phyloP scores from a whole-genome alignment of 192 early-diverging fungal species.

The Endogone sp. region DNA sequence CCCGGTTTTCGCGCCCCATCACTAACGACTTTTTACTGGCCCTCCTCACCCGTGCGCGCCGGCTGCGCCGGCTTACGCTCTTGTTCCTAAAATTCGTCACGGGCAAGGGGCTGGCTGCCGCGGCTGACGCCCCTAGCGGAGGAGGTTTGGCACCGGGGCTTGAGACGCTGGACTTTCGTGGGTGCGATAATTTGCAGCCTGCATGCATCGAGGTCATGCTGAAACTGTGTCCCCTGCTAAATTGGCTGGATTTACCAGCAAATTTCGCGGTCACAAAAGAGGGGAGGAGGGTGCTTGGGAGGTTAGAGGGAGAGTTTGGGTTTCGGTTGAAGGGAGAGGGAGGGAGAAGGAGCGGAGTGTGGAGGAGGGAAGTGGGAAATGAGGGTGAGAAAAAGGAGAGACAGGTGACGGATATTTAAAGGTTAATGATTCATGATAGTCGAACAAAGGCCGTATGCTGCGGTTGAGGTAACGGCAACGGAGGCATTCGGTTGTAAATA shows the following conservation, averaged over 20 bases:
- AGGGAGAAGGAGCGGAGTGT: neutral
- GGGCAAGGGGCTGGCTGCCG: neutral
- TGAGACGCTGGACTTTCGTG: neutral
- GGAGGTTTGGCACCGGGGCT: neutral
- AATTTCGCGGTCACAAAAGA: neutral
- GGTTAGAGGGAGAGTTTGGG: neutral
- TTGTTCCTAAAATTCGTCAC: neutral
- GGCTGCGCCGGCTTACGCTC: neutral
- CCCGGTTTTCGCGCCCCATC: neutral
- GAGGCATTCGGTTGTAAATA: no score
- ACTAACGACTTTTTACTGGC: neutral
- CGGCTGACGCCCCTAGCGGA: no score
- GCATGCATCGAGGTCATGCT: neutral
- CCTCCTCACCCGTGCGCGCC: neutral
- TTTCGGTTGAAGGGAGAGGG: neutral
- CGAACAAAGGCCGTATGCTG: no score
- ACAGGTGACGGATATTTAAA: no score
- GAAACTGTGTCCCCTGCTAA: neutral
- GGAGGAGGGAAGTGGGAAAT: neutral
- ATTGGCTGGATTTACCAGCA: neutral
- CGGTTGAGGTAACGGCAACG: no score
- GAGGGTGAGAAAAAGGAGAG: no score
- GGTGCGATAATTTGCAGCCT: neutral
- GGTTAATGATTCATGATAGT: no score
- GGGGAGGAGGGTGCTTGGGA: neutral